phyloP scores from a whole-genome alignment of 345 rosid species.

The Brassica napus region Da-Ae NC_063441.1:9578001-9578500 shows the following conservation, averaged over 20 bases:
- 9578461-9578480: not conserved
- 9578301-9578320: conserved; percentile 1
- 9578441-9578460: conserved; percentile 49
- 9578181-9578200: conserved; percentile 76
- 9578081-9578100: conserved; percentile 73
- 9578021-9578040: conserved; percentile 89
- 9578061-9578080: conserved; percentile 81
- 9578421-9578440: conserved; percentile 83
- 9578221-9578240: conserved; percentile 61
- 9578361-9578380: conserved; percentile 85
- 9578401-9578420: conserved; percentile 90
- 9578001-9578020: conserved; percentile 68
- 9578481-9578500: conserved; percentile 10
- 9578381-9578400: conserved; percentile 55
- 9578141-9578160: not conserved
- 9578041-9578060: conserved; percentile 80
- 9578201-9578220: conserved; percentile 81
- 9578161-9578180: conserved; percentile 37
- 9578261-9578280: not conserved
- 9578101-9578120: conserved; percentile 45
- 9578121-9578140: conserved; percentile 2
- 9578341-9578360: conserved; percentile 42
- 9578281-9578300: not conserved
- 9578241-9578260: conserved; percentile 48
- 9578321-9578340: not conserved